phyloP scores from a whole-genome alignment of 192 early-diverging fungal genomes.

The Podila epicladia region DNA sequence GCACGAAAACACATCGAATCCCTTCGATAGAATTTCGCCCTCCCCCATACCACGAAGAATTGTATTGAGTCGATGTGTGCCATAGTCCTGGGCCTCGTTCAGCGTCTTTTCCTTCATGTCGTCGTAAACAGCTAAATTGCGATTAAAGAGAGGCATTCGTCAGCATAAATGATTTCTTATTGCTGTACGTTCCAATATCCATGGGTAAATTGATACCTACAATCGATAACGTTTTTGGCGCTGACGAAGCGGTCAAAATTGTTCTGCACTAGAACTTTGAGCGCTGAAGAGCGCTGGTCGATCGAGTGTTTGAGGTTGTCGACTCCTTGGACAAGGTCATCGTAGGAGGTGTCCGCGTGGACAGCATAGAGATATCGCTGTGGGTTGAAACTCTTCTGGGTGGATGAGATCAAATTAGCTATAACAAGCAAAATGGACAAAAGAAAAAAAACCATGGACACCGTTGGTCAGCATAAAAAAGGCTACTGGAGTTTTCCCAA shows the following conservation, averaged over 20 bases:
- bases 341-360: constrained; percentile 86
- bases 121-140: constrained; percentile 72
- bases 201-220: constrained; percentile 26
- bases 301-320: constrained; percentile 75
- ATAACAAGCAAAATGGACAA: not conserved
- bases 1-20: too few species aligned
- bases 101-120: constrained; percentile 90
- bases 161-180: not conserved
- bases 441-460: not conserved
- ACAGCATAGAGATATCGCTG: constrained; percentile 82
- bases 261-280: constrained; percentile 91
- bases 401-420: constrained; percentile 40
- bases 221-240: constrained; percentile 95
- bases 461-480: constrained; percentile 5
- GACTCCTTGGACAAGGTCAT: constrained; percentile 83
- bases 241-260: constrained; percentile 98
- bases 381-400: constrained; percentile 66
- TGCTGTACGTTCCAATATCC: too few species aligned
- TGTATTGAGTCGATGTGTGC: constrained; percentile 75
- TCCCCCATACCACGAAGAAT: constrained; percentile 68
- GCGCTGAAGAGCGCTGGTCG: constrained; percentile 83
- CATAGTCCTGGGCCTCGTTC: constrained; percentile 82
- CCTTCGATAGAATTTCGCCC: too few species aligned
- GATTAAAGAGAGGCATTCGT: not conserved
- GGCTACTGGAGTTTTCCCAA: not conserved